Evolutionary conservation across 805 yeast genomes (phyloP).

Genomic region (Saitoella complicata): DNA sequence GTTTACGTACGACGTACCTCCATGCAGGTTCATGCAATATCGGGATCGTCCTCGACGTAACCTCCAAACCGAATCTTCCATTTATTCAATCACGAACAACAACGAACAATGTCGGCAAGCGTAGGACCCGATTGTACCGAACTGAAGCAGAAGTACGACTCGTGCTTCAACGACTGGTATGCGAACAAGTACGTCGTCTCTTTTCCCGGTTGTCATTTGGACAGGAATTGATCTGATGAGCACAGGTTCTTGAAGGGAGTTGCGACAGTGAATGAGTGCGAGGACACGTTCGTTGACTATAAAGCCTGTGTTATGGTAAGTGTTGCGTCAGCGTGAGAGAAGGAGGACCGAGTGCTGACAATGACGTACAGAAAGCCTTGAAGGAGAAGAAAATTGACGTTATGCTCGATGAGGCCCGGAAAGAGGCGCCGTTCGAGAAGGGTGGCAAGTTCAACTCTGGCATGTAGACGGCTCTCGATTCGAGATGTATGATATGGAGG

Average conservation of each 20-base stretch:
- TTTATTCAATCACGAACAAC: too few relatives aligned
- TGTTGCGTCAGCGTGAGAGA: background rate
- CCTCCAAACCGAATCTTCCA: too few relatives aligned
- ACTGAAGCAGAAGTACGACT: conserved; percentile 37
- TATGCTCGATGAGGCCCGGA: conserved; percentile 68
- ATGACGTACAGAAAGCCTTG: conserved; percentile 27
- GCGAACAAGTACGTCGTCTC: conserved; percentile 33
- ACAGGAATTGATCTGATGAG: conserved; percentile 1
- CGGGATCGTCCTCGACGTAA: too few relatives aligned
- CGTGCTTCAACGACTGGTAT: conserved; percentile 86
- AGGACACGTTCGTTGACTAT: conserved; percentile 70
- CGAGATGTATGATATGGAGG: too few relatives aligned
- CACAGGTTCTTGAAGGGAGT: conserved; percentile 1
- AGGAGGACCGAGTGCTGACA: too few relatives aligned
- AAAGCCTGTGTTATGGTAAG: conserved; percentile 59
- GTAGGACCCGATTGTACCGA: conserved; percentile 1
- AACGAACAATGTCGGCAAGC: conserved; percentile 1
- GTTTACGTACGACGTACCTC: too few relatives aligned
- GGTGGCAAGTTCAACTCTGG: too few relatives aligned
- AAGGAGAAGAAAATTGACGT: conserved; percentile 60
- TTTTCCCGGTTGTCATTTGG: too few relatives aligned
- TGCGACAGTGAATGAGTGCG: conserved; percentile 56
- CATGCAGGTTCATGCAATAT: too few relatives aligned
- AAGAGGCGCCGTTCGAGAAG: conserved; percentile 67
- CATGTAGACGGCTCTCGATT: too few relatives aligned